phyloP scores from a whole-genome alignment of 441 rosid genomes.

The Rhodomyrtus psidioides region DNA sequence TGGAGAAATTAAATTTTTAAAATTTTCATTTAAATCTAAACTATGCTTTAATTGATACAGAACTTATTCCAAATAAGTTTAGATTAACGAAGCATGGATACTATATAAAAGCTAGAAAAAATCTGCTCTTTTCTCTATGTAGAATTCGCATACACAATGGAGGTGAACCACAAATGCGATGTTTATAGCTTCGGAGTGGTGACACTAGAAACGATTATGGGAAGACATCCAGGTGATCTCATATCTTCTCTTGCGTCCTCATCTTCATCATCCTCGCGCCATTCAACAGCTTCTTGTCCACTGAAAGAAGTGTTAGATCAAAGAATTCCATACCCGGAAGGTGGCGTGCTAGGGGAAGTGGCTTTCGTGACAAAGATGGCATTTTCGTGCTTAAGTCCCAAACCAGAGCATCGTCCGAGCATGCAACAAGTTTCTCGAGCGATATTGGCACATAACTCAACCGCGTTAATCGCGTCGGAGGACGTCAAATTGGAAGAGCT shows the following conservation, averaged over 20 bases:
- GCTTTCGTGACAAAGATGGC: conserved; percentile 5
- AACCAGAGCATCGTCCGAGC: conserved; percentile 23
- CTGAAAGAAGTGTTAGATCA: conserved; percentile 15
- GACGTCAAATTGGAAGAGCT: neutral
- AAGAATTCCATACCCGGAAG: conserved; percentile 11
- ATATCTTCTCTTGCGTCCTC: neutral
- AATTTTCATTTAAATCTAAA: neutral
- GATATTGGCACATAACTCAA: neutral
- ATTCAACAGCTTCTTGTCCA: neutral
- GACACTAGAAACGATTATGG: conserved; percentile 19
- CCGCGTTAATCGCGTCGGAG: neutral
- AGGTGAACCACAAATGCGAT: conserved; percentile 29
- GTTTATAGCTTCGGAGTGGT: conserved; percentile 35
- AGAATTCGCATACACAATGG: conserved; percentile 29
- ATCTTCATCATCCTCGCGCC: neutral
- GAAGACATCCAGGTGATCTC: conserved; percentile 23
- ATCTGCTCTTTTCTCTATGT: neutral
- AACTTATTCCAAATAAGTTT: neutral
- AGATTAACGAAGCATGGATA: neutral
- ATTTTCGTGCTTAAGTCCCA: conserved; percentile 6
- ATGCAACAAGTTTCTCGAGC: conserved; percentile 11
- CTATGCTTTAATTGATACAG: neutral
- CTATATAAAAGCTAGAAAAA: neutral
- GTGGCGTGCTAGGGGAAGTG: neutral
- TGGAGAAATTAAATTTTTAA: neutral